Conservation (phyloP, 306 rosid species). For the Fragaria vesca region DNA sequence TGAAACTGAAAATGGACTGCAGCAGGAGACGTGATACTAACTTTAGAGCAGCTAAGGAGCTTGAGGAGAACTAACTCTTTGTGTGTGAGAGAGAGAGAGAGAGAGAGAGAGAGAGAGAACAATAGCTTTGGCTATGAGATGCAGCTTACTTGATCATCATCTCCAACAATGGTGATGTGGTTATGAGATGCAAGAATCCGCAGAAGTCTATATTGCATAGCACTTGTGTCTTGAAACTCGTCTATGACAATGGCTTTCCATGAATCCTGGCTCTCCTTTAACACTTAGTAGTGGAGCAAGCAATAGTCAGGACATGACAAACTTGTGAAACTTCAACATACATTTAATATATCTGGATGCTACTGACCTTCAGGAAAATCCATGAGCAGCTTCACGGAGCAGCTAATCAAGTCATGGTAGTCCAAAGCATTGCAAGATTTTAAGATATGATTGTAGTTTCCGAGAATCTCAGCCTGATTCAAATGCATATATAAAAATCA, state of each 20-base stretch:
- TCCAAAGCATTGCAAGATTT: constrained; percentile 89
- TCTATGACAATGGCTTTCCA: constrained; percentile 92
- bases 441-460: constrained; percentile 66
- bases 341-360: constrained; percentile 22
- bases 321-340: neutral
- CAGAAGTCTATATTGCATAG: constrained; percentile 86
- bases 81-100: constrained; percentile 1
- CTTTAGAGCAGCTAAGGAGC: constrained; percentile 23
- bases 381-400: constrained; percentile 78
- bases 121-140: constrained; percentile 10
- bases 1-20: constrained; percentile 98
- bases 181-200: constrained; percentile 66
- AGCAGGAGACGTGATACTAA: constrained; percentile 26
- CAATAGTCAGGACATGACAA: constrained; percentile 37
- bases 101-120: neutral
- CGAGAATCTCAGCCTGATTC: constrained; percentile 77
- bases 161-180: constrained; percentile 89
- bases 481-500: constrained; percentile 34
- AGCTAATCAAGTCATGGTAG: constrained; percentile 91
- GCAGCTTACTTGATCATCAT: constrained; percentile 77
- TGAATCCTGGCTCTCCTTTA: constrained; percentile 65
- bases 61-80: neutral
- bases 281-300: constrained; percentile 42
- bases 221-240: constrained; percentile 97
- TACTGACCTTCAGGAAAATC: constrained; percentile 81